A percentile compares a stretch with the other conserved stretches of the same genome.
Conservation (phyloP, 164 flowering plant species). For the Malania oleifera region DNA sequence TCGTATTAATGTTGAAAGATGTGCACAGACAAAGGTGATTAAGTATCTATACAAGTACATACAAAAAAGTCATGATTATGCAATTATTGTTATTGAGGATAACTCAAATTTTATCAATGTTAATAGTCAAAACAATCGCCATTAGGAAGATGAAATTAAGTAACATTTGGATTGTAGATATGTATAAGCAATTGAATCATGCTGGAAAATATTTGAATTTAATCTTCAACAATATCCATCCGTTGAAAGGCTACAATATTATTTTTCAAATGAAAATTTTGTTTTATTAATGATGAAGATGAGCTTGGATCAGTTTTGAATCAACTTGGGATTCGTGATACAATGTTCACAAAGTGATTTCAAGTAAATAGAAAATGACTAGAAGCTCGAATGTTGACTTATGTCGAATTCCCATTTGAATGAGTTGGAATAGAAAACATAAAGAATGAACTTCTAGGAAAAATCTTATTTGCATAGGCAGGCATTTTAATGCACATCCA, state of each 20-base stretch:
- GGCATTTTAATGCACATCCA: not conserved
- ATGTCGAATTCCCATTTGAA: not conserved
- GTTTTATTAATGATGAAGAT: not conserved
- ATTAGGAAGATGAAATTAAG: too few relatives aligned
- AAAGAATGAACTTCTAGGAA: not conserved
- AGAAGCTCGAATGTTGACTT: not conserved
- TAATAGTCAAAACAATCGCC: too few relatives aligned
- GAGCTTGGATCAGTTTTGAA: not conserved
- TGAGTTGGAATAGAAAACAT: not conserved
- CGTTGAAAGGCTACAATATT: not conserved
- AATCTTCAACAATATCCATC: not conserved
- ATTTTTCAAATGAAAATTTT: not conserved
- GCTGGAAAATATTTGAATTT: not conserved
- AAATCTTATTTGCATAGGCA: too few relatives aligned
- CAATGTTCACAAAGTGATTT: constrained; percentile 1
- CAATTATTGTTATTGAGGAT: constrained; percentile 3
- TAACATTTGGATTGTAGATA: too few relatives aligned
- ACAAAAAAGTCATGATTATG: not conserved
- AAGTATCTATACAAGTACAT: constrained; percentile 9
- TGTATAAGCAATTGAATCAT: too few relatives aligned
- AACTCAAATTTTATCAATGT: too few relatives aligned
- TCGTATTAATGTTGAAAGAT: constrained; percentile 1
- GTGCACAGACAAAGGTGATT: not conserved
- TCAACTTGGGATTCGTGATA: not conserved
- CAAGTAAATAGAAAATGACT: not conserved